Conservation (phyloP, 73 alveolate species). For the Uronychia setigera region DNA sequence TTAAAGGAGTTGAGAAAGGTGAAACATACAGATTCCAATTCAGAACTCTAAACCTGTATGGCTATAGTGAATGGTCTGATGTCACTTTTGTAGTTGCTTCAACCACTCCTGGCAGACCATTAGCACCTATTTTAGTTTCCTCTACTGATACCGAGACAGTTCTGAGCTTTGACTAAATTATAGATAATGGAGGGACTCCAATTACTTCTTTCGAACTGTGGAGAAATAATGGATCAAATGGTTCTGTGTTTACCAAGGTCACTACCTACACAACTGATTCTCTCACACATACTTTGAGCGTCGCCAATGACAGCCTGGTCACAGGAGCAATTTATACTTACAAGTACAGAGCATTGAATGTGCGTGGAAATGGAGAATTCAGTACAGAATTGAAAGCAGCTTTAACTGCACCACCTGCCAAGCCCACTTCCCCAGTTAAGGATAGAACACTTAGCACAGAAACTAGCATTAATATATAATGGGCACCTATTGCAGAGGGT, state of each 20-base stretch:
- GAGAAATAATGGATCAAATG: constrained; percentile 11
- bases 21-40: constrained; percentile 29
- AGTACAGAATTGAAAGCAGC: too few relatives aligned
- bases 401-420: too few relatives aligned
- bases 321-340: constrained; percentile 53
- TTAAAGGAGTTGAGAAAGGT: constrained; percentile 25
- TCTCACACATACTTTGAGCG: constrained; percentile 22
- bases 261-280: constrained; percentile 2
- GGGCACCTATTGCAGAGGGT: constrained; percentile 27
- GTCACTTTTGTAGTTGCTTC: constrained; percentile 1
- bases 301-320: constrained; percentile 12
- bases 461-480: constrained; percentile 15
- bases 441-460: not conserved
- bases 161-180: constrained; percentile 7
- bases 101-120: constrained; percentile 6
- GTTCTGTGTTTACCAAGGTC: constrained; percentile 12
- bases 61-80: constrained; percentile 50
- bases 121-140: not conserved
- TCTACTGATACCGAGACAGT: not conserved
- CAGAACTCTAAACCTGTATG: constrained; percentile 36
- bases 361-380: constrained; percentile 57
- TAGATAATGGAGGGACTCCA: constrained; percentile 37
- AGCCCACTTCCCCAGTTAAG: too few relatives aligned
- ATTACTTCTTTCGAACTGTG: not conserved
- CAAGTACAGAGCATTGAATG: constrained; percentile 66